phyloP scores from a whole-genome alignment of 2,329 filamentous ascomycete species.

The Tolypocladium ophioglossoides region DNA sequence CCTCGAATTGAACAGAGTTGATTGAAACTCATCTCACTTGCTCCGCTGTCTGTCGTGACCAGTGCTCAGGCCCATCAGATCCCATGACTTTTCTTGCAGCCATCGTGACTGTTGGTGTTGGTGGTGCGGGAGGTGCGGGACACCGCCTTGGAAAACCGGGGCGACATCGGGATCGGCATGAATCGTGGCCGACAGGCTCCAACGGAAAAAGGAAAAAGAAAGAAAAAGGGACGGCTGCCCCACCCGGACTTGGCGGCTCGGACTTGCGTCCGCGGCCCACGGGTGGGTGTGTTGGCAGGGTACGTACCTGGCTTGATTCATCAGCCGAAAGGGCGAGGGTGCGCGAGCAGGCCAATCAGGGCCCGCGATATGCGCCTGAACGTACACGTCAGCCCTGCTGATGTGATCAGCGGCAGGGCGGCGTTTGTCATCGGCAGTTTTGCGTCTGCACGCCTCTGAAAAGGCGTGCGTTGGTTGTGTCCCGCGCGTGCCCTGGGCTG shows the following conservation, averaged over 20 bases:
- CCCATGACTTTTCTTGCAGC: background rate
- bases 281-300: background rate
- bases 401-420: background rate
- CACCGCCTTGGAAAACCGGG: conserved; percentile 1
- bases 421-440: background rate
- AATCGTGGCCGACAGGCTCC: conserved; percentile 1
- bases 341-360: background rate
- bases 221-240: background rate
- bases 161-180: conserved; percentile 2
- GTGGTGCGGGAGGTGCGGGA: background rate
- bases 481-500: background rate
- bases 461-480: background rate
- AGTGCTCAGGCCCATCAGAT: background rate
- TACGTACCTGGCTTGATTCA: conserved; percentile 1
- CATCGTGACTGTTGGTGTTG: background rate
- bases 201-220: background rate
- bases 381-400: background rate
- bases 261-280: background rate
- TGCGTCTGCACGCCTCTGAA: background rate
- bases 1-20: conserved; percentile 3
- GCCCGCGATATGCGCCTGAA: background rate
- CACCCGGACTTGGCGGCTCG: conserved; percentile 1
- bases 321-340: background rate
- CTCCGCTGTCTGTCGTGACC: background rate
- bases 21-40: background rate